Percentiles rank a stretch among this genome's conserved stretches.
Conservation (phyloP, 2,329 filamentous ascomycete species). For the Diaporthe sp. region DNA sequence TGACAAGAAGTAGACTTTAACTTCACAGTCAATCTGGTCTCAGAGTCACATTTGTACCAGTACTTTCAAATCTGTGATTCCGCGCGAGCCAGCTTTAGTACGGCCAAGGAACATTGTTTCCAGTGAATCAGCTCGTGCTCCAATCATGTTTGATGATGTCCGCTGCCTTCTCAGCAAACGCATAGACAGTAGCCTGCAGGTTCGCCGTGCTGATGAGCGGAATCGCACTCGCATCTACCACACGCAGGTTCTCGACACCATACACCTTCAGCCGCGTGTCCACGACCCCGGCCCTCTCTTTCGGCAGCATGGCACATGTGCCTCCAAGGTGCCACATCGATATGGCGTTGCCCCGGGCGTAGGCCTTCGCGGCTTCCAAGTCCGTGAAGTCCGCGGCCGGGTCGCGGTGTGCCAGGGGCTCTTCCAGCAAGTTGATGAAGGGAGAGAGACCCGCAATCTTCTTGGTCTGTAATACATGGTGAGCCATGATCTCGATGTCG, state of each 20-base stretch:
- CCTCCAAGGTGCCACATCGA: slow-evolving; percentile 37
- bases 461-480: slow-evolving; percentile 56
- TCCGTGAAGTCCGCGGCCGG: slow-evolving; percentile 44
- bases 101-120: background rate
- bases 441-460: slow-evolving; percentile 56
- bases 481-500: slow-evolving; percentile 59
- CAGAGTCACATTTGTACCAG: too few relatives aligned
- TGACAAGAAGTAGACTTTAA: too few relatives aligned
- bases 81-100: too few relatives aligned
- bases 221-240: slow-evolving; percentile 37
- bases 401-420: slow-evolving; percentile 40
- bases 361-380: slow-evolving; percentile 4
- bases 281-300: slow-evolving; percentile 28
- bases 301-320: slow-evolving; percentile 38
- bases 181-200: slow-evolving; percentile 38
- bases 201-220: slow-evolving; percentile 36
- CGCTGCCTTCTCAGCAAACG: slow-evolving; percentile 37
- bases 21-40: too few relatives aligned
- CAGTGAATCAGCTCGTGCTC: background rate
- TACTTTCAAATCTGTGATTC: too few relatives aligned
- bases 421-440: slow-evolving; percentile 43
- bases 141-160: slow-evolving; percentile 32
- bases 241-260: slow-evolving; percentile 28
- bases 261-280: slow-evolving; percentile 37
- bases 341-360: slow-evolving; percentile 15